Percentiles rank a stretch among this genome's conserved stretches.
Conservation (phyloP, 2,329 filamentous ascomycete species). For the Verticillium nonalfalfae region DNA sequence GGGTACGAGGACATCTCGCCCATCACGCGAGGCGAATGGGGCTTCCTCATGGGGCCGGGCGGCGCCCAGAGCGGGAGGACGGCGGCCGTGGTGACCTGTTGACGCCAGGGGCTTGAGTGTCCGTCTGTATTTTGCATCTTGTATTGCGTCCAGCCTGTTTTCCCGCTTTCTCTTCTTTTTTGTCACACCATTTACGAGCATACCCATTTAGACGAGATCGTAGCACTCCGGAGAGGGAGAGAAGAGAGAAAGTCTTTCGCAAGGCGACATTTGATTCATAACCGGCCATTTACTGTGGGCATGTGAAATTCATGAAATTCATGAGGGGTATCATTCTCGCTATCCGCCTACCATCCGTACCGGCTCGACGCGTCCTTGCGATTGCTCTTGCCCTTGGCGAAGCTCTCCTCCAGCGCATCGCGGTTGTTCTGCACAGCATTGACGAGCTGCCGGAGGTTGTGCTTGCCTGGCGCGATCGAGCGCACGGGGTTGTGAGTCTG, state of each 20-base stretch:
- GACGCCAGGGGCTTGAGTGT: constrained; percentile 12
- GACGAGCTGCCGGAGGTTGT: constrained; percentile 82
- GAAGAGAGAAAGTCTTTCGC: neutral
- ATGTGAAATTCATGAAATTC: neutral
- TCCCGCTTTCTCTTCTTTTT: too few species aligned
- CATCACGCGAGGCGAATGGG: constrained; percentile 57
- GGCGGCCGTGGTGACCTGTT: constrained; percentile 46
- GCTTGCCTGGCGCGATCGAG: constrained; percentile 78
- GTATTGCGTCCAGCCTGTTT: neutral
- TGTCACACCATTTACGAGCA: neutral
- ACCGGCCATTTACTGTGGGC: neutral
- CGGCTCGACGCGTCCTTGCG: constrained; percentile 73
- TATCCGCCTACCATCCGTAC: constrained; percentile 66
- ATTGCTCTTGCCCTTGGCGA: constrained; percentile 73
- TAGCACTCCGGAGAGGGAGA: neutral
- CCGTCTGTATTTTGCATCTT: neutral
- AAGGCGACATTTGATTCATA: neutral
- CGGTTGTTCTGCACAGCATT: constrained; percentile 75
- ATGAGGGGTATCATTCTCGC: neutral
- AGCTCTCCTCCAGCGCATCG: constrained; percentile 87
- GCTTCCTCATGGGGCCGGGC: constrained; percentile 42
- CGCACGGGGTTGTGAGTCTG: constrained; percentile 78
- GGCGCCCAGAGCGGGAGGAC: constrained; percentile 33
- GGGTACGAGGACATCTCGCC: constrained; percentile 57
- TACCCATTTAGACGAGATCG: neutral